These are phyloP conservation scores for Dryas integrifolia DNA, from an alignment of 331 rosid genomes.

Conservation along the genomic window DNA sequence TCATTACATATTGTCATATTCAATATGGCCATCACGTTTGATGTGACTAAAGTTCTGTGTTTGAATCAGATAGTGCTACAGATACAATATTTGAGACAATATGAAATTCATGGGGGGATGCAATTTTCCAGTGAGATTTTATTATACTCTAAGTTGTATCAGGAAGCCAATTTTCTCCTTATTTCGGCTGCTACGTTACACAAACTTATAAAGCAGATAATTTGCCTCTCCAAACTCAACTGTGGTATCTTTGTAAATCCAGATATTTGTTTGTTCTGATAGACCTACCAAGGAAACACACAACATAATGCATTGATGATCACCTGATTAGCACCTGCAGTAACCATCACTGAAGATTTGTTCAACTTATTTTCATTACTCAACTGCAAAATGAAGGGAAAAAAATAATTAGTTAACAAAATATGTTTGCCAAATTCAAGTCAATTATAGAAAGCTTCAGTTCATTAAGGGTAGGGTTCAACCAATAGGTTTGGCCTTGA, in stretches of 20 bases:
- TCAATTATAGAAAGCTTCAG: neutral
- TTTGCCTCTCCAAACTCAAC: neutral
- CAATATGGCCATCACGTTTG: neutral
- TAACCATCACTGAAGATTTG: constrained; percentile 96
- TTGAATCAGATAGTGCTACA: neutral
- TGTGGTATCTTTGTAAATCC: neutral
- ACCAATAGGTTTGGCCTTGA: neutral
- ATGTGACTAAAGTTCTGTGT: neutral
- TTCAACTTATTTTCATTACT: constrained; percentile 64
- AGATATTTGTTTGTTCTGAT: neutral
- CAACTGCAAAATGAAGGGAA: constrained; percentile 51
- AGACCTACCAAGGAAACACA: constrained; percentile 3
- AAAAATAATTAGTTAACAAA: constrained; percentile 8
- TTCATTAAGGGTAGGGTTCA: neutral
- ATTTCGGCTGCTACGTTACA: neutral
- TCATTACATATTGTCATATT: neutral
- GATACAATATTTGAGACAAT: constrained; percentile 1
- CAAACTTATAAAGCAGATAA: constrained; percentile 1
- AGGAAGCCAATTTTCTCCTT: constrained; percentile 2
- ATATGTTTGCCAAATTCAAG: neutral
- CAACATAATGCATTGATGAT: constrained; percentile 20
- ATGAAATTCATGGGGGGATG: neutral
- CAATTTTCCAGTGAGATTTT: neutral
- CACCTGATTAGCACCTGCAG: constrained; percentile 99
- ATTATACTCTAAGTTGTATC: neutral